Percentiles rank a stretch among this genome's conserved stretches.
Conservation (phyloP, 768 basidiomycete species). For the Neoboletus subvelutipes region DNA sequence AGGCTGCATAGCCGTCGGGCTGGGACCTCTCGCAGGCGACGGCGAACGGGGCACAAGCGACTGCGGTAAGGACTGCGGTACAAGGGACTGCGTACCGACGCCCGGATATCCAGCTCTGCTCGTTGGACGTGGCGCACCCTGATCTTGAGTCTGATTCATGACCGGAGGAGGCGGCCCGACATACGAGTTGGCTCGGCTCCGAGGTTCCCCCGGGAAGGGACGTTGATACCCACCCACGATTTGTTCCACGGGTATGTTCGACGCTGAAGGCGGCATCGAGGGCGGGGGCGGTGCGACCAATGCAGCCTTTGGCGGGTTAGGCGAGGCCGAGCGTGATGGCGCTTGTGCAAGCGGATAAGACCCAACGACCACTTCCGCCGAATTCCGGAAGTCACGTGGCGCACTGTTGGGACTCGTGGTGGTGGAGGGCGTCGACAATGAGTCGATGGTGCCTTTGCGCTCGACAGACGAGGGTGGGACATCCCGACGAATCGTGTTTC, state of each 20-base stretch:
- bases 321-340: conserved; percentile 70
- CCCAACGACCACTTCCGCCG: conserved; percentile 79
- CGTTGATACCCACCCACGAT: conserved; percentile 78
- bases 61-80: too few relatives aligned
- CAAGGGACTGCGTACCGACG: conserved; percentile 72
- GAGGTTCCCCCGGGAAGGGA: conserved; percentile 80
- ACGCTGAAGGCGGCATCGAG: conserved; percentile 36
- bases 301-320: conserved; percentile 68
- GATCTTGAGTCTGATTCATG: conserved; percentile 28
- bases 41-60: conserved; percentile 63
- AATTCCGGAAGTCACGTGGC: conserved; percentile 65
- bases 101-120: conserved; percentile 74
- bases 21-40: conserved; percentile 44
- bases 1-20: conserved; percentile 18
- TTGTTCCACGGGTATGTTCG: conserved; percentile 64
- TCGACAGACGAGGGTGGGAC: conserved; percentile 21
- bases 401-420: conserved; percentile 12
- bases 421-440: conserved; percentile 26
- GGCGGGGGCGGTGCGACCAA: conserved; percentile 67
- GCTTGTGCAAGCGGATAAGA: conserved; percentile 53
- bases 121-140: conserved; percentile 48
- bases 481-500: conserved; percentile 28
- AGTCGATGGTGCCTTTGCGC: conserved; percentile 27
- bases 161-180: conserved; percentile 31
- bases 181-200: conserved; percentile 54